Evolutionary conservation across 2,329 filamentous ascomycete genomes (phyloP).

Genomic region (Fusarium haematococcum): DNA sequence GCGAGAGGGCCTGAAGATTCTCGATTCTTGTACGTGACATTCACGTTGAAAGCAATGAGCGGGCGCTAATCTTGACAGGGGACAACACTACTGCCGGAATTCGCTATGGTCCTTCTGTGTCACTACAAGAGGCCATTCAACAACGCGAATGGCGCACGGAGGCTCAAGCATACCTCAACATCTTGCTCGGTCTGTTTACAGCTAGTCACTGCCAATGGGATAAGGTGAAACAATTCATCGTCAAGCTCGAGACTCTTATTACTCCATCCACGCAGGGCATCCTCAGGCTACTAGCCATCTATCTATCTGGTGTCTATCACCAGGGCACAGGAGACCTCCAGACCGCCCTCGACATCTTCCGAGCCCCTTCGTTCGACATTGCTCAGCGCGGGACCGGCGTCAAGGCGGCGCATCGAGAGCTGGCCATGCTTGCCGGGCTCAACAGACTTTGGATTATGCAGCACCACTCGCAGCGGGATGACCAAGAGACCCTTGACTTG

Average conservation of each 20-base stretch:
- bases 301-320: constrained; percentile 79
- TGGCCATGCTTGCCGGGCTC: constrained; percentile 74
- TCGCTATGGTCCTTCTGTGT: constrained; percentile 57
- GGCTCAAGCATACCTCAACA: constrained; percentile 75
- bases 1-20: constrained; percentile 56
- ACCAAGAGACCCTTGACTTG: constrained; percentile 68
- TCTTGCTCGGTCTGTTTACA: constrained; percentile 77
- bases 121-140: constrained; percentile 68
- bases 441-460: constrained; percentile 81
- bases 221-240: constrained; percentile 68
- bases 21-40: constrained; percentile 59
- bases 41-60: not conserved
- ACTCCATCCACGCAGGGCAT: constrained; percentile 56
- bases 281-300: constrained; percentile 66
- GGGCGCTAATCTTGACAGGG: constrained; percentile 44
- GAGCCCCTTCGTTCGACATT: constrained; percentile 66
- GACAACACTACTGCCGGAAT: constrained; percentile 51
- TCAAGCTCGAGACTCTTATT: constrained; percentile 62
- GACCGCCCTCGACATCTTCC: constrained; percentile 76
- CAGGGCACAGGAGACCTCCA: constrained; percentile 82
- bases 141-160: constrained; percentile 73
- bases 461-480: constrained; percentile 67
- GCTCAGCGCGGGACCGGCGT: constrained; percentile 52
- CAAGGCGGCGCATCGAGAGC: constrained; percentile 69
- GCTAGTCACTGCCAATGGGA: constrained; percentile 79